phyloP scores from a whole-genome alignment of 2,329 filamentous ascomycete species.

The Dactylellina cionopaga region DNA sequence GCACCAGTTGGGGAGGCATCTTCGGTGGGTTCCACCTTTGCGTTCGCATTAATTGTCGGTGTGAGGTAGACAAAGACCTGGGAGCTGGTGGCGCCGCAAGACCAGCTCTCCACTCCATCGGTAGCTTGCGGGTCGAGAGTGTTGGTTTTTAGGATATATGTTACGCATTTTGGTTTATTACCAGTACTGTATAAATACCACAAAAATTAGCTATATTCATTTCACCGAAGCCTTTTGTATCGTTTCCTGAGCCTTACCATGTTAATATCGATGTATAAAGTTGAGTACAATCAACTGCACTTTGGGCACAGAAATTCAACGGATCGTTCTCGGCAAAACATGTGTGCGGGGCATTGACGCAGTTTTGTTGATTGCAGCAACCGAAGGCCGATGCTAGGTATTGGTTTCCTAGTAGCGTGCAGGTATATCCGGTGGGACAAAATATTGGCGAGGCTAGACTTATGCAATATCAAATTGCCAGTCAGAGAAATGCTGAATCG shows the following conservation, averaged over 20 bases:
- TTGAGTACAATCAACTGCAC: slow-evolving; percentile 4
- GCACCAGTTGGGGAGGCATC: background rate
- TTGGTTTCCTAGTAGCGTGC: slow-evolving; percentile 4
- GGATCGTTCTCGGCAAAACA: slow-evolving; percentile 22
- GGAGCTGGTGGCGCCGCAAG: slow-evolving; percentile 19
- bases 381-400: slow-evolving; percentile 19
- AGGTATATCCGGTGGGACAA: slow-evolving; percentile 28
- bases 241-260: slow-evolving; percentile 6
- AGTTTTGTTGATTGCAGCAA: slow-evolving; percentile 20
- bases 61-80: slow-evolving; percentile 22
- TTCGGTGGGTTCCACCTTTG: slow-evolving; percentile 5
- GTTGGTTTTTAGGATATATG: slow-evolving; percentile 28
- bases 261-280: slow-evolving; percentile 15
- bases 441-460: slow-evolving; percentile 41
- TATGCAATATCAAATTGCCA: background rate
- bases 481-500: background rate
- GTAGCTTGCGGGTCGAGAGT: slow-evolving; percentile 16
- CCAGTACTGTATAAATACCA: background rate
- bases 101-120: slow-evolving; percentile 13
- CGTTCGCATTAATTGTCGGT: slow-evolving; percentile 8
- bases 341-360: slow-evolving; percentile 17
- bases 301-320: background rate
- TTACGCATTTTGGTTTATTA: slow-evolving; percentile 32
- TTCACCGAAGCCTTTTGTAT: too few species aligned
- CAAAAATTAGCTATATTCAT: too few species aligned